These are phyloP conservation scores for Lomentospora prolificans DNA, from an alignment of 2,329 filamentous ascomycete genomes.

Conservation along the genomic window DNA sequence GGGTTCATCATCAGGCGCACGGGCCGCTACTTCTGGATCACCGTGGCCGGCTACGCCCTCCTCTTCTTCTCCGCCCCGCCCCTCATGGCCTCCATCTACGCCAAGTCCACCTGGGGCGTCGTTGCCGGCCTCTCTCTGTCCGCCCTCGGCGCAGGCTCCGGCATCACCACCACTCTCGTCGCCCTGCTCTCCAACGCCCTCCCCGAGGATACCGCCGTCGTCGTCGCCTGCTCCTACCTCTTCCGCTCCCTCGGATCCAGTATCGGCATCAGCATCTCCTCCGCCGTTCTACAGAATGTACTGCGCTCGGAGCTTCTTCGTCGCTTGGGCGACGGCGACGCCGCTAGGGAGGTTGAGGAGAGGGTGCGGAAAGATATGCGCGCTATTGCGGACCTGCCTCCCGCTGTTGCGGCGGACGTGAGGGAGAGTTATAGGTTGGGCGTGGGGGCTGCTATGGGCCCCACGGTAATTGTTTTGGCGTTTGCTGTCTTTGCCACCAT, in stretches of 20 bases:
- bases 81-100: conserved; percentile 42
- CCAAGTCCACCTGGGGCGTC: conserved; percentile 39
- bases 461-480: conserved; percentile 25
- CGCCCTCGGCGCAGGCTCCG: conserved; percentile 31
- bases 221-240: conserved; percentile 70
- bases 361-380: conserved; percentile 61
- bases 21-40: conserved; percentile 63
- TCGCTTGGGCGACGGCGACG: conserved; percentile 43
- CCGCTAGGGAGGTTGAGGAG: conserved; percentile 56
- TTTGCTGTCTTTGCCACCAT: conserved; percentile 29
- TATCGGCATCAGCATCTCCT: conserved; percentile 60
- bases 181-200: conserved; percentile 61
- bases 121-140: conserved; percentile 46
- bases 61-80: conserved; percentile 44
- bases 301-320: conserved; percentile 46
- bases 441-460: conserved; percentile 29
- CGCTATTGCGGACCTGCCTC: conserved; percentile 56
- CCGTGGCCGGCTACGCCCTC: conserved; percentile 42
- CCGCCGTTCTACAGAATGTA: conserved; percentile 62
- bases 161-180: conserved; percentile 63
- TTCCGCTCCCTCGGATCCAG: conserved; percentile 74
- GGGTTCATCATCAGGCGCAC: conserved; percentile 61
- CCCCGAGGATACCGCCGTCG: conserved; percentile 60
- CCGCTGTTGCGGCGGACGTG: conserved; percentile 48
- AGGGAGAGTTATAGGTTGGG: conserved; percentile 52